Conservation (phyloP, 108 stramenopile genomes). For the Fragilariopsis cylindrus region DNA sequence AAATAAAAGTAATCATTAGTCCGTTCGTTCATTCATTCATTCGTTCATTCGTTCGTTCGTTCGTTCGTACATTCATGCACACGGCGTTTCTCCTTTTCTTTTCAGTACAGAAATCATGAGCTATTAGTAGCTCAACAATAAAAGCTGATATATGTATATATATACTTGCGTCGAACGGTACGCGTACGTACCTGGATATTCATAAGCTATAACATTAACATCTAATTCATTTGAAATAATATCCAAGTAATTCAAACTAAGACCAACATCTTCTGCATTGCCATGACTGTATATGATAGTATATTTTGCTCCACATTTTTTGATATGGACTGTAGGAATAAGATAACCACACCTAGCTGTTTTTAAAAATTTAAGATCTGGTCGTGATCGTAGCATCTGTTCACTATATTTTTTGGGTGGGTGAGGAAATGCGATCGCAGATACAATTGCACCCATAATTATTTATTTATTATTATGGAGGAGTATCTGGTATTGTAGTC, state of each 20-base stretch:
- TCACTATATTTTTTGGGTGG: background rate
- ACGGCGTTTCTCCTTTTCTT: too few species aligned
- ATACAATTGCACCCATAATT: conserved; percentile 1
- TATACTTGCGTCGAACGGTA: conserved; percentile 55
- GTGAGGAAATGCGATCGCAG: background rate
- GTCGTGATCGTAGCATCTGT: background rate
- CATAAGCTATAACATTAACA: conserved; percentile 94
- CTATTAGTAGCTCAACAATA: too few species aligned
- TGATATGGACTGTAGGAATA: conserved; percentile 4
- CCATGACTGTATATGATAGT: conserved; percentile 90
- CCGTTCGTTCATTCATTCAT: too few species aligned
- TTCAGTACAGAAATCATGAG: background rate
- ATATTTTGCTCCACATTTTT: conserved; percentile 34
- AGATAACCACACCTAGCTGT: background rate
- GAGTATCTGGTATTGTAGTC: too few species aligned
- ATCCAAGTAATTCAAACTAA: conserved; percentile 87
- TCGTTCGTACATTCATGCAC: too few species aligned
- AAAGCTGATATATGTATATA: background rate
- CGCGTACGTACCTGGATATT: conserved; percentile 65
- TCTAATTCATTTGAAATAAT: conserved; percentile 64
- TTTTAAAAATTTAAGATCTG: background rate
- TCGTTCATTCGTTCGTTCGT: too few species aligned
- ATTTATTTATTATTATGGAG: background rate
- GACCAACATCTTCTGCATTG: conserved; percentile 92
- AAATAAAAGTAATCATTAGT: too few species aligned